Evolutionary conservation across 441 rosid genomes (phyloP).

Genomic region (Biscutella laevigata): DNA sequence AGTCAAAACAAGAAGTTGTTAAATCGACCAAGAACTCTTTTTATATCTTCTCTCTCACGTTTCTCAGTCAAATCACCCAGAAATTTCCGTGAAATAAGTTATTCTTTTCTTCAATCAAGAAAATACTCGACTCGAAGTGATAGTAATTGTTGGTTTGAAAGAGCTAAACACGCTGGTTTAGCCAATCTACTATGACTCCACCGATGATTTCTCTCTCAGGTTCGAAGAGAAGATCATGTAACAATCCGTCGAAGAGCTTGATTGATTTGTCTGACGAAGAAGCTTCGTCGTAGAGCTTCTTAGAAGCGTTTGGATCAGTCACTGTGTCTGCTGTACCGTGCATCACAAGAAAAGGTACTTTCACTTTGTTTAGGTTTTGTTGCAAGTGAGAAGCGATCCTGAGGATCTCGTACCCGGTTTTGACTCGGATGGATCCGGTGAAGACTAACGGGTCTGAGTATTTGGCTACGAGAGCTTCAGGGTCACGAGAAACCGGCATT

Average conservation of each 20-base stretch:
- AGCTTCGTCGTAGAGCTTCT: constrained; percentile 54
- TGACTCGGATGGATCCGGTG: constrained; percentile 57
- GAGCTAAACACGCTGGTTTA: constrained; percentile 37
- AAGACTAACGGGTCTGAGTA: constrained; percentile 50
- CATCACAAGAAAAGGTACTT: constrained; percentile 61
- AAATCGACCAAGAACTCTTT: not conserved
- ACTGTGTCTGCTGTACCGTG: constrained; percentile 70
- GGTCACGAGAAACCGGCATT: constrained; percentile 65
- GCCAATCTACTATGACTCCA: constrained; percentile 54
- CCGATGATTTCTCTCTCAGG: constrained; percentile 54
- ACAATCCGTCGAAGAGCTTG: constrained; percentile 46
- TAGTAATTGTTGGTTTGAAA: not conserved
- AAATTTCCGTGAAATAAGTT: not conserved
- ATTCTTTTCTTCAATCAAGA: constrained; percentile 12
- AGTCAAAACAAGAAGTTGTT: constrained; percentile 5
- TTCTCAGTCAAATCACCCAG: not conserved
- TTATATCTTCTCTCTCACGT: not conserved
- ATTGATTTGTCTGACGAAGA: constrained; percentile 66
- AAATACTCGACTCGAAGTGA: not conserved
- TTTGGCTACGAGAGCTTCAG: constrained; percentile 62
- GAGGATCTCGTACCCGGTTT: constrained; percentile 89
- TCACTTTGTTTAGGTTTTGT: constrained; percentile 44
- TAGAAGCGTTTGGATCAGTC: constrained; percentile 66
- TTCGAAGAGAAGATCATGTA: constrained; percentile 79
- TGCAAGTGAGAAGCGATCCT: constrained; percentile 48